Evolutionary conservation across 1,139 yeast species (phyloP).

Genomic region (Blastobotrys serpentis): DNA sequence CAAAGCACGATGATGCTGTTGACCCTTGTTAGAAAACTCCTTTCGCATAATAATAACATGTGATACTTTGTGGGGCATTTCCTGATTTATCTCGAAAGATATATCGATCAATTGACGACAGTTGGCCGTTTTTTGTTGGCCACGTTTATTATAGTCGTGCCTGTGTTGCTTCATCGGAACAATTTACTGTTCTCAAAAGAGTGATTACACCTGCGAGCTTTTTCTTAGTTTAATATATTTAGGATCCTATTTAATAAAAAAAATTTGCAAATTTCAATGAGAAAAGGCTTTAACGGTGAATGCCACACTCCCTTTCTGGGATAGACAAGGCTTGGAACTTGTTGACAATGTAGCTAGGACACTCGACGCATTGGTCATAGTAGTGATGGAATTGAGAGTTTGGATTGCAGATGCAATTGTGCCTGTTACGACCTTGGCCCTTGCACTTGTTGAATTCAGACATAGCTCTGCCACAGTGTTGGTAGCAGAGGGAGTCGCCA

Average conservation of each 20-base stretch:
- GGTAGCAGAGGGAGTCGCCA: constrained; percentile 3
- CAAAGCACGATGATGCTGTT: too few relatives aligned
- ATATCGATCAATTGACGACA: too few relatives aligned
- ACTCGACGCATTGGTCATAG: constrained; percentile 8
- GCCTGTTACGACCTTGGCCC: constrained; percentile 4
- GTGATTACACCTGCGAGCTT: too few relatives aligned
- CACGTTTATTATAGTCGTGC: too few relatives aligned
- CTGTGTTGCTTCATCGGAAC: too few relatives aligned
- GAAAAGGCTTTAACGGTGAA: neutral
- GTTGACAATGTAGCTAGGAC: neutral
- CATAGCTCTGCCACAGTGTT: constrained; percentile 1
- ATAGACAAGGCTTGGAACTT: constrained; percentile 3
- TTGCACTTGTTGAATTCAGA: constrained; percentile 7
- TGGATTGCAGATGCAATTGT: neutral
- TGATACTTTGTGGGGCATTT: too few relatives aligned
- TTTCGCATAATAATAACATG: too few relatives aligned
- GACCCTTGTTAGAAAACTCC: too few relatives aligned
- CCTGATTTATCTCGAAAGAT: too few relatives aligned
- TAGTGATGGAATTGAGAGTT: constrained; percentile 2
- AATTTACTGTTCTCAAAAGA: too few relatives aligned
- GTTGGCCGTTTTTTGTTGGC: too few relatives aligned
- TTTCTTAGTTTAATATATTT: too few relatives aligned
- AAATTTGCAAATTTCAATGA: constrained; percentile 4
- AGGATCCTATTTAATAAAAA: neutral
- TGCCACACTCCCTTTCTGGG: neutral